Conservation (phyloP, 768 basidiomycete genomes). For the Russula lepida region DNA sequence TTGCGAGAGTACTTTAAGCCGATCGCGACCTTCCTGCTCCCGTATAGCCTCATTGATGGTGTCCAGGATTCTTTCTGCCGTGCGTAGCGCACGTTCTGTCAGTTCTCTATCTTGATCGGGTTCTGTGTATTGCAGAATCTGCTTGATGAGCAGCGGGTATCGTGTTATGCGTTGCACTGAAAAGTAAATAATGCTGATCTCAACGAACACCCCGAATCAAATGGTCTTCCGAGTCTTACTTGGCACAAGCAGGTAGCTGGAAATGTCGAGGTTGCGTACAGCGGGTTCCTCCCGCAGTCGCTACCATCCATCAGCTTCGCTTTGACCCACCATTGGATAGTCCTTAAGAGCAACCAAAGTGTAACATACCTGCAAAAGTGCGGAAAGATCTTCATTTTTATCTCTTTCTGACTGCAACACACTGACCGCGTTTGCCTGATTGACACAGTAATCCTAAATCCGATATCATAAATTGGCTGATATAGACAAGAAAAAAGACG, state of each 20-base stretch:
- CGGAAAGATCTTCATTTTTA: constrained; percentile 53
- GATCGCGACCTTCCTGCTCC: constrained; percentile 70
- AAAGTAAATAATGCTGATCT: neutral
- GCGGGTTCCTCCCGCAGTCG: constrained; percentile 67
- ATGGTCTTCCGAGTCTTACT: constrained; percentile 43
- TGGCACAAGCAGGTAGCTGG: constrained; percentile 86
- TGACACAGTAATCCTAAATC: constrained; percentile 77
- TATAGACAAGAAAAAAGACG: constrained; percentile 19
- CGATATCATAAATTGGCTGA: neutral
- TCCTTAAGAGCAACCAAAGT: neutral
- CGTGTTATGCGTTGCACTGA: constrained; percentile 92
- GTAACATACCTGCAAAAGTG: constrained; percentile 54
- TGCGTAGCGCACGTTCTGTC: constrained; percentile 47
- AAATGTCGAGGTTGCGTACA: constrained; percentile 76
- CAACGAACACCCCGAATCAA: too few relatives aligned
- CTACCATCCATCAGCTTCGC: constrained; percentile 31
- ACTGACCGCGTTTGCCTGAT: constrained; percentile 72
- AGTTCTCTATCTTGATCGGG: constrained; percentile 48
- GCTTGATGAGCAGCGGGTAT: constrained; percentile 84
- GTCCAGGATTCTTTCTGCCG: constrained; percentile 64
- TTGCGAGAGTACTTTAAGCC: constrained; percentile 66
- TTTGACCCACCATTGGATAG: neutral
- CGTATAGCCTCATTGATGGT: constrained; percentile 87
- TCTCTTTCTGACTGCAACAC: constrained; percentile 67
- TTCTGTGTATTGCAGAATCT: constrained; percentile 78